Percentiles rank a stretch among this genome's conserved stretches.
These are phyloP conservation scores for Plasmodium gaboni DNA, from an alignment of 169 alveolate genomes.

Conservation along the genomic window DNA sequence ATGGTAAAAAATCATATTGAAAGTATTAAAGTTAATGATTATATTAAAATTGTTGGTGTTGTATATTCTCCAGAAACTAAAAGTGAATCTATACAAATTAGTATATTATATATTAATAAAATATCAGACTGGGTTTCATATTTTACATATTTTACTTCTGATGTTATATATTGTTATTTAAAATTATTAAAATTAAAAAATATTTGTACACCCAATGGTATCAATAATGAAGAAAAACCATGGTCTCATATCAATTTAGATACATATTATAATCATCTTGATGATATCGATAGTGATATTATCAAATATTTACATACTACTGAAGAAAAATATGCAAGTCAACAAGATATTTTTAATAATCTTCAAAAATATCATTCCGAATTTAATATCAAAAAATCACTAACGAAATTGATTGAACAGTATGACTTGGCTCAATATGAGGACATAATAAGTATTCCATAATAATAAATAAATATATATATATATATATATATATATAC, in stretches of 20 bases:
- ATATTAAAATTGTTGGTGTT: slow-evolving; percentile 69
- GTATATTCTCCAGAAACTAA: slow-evolving; percentile 72
- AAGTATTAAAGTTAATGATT: slow-evolving; percentile 58
- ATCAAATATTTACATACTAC: slow-evolving; percentile 66
- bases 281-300: slow-evolving; percentile 54
- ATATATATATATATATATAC: too few relatives aligned
- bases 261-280: slow-evolving; percentile 52
- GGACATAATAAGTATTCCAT: slow-evolving; percentile 68
- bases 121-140: slow-evolving; percentile 68
- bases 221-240: slow-evolving; percentile 58
- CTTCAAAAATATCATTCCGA: slow-evolving; percentile 72
- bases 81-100: slow-evolving; percentile 57
- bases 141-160: slow-evolving; percentile 71
- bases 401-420: slow-evolving; percentile 70
- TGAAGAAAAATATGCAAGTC: slow-evolving; percentile 66
- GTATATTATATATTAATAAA: slow-evolving; percentile 62
- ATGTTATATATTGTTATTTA: slow-evolving; percentile 63
- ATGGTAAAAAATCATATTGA: slow-evolving; percentile 64
- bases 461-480: background rate
- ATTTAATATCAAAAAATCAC: slow-evolving; percentile 51
- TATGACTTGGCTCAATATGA: slow-evolving; percentile 68
- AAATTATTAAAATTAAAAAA: slow-evolving; percentile 70
- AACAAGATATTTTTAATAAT: slow-evolving; percentile 54
- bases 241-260: slow-evolving; percentile 72
- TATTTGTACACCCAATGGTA: slow-evolving; percentile 47